These are phyloP conservation scores for Nannizziopsis arthrosporioides DNA, from an alignment of 2,329 filamentous ascomycete genomes.

Conservation along the genomic window DNA sequence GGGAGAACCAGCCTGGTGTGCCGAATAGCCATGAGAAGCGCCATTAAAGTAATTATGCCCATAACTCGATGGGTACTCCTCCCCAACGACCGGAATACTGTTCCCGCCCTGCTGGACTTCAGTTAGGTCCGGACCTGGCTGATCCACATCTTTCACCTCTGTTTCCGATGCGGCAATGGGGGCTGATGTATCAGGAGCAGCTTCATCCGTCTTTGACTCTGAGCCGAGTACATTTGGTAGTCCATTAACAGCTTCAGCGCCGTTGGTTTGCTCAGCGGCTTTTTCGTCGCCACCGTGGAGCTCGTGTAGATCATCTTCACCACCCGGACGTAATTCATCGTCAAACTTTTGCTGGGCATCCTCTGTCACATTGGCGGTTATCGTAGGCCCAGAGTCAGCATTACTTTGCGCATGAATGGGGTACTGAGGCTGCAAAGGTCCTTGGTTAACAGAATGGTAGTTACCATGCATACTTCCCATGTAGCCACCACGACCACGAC, in stretches of 20 bases:
- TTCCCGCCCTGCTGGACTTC: neutral
- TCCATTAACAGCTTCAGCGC: conserved; percentile 11
- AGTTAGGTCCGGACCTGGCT: neutral
- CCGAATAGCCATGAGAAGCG: neutral
- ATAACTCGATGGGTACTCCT: neutral
- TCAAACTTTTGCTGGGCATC: conserved; percentile 17
- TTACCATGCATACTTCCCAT: conserved; percentile 27
- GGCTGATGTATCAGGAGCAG: neutral
- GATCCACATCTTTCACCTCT: neutral
- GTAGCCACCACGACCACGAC: conserved; percentile 29
- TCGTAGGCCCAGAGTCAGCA: conserved; percentile 11
- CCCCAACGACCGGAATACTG: conserved; percentile 6
- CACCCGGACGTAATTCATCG: conserved; percentile 26
- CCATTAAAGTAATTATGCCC: neutral
- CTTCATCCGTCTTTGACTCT: neutral
- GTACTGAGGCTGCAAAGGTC: conserved; percentile 24
- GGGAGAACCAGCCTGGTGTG: neutral
- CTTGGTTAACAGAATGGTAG: conserved; percentile 26
- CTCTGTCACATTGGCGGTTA: conserved; percentile 18
- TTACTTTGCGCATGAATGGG: conserved; percentile 20
- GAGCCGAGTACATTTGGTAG: neutral
- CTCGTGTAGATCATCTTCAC: conserved; percentile 25
- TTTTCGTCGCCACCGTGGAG: conserved; percentile 16
- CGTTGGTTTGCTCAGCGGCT: conserved; percentile 12
- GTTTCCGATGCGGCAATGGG: conserved; percentile 2